These are phyloP conservation scores for Haematococcus lacustris DNA, from an alignment of 139 green algal genomes.

Conservation along the genomic window DNA sequence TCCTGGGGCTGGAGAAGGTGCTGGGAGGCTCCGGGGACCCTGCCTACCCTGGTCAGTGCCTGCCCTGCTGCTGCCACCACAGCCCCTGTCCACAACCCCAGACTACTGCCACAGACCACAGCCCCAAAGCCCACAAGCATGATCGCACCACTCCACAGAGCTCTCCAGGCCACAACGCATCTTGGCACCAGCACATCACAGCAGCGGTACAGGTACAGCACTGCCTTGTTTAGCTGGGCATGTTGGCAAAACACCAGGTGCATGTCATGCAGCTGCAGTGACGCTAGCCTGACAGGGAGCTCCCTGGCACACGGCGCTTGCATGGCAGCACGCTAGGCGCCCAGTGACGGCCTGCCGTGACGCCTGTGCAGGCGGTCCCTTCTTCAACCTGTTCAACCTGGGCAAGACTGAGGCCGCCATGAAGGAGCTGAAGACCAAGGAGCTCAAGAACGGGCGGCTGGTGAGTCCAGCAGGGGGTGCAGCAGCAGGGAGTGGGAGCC, in stretches of 20 bases:
- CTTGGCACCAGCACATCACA: no score
- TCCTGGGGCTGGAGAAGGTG: constrained; percentile 86
- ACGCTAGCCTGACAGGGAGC: background rate
- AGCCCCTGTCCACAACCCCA: no score
- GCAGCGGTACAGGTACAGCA: no score
- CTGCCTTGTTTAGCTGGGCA: no score
- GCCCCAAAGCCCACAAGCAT: no score
- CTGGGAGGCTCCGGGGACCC: constrained; percentile 82
- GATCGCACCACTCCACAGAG: no score
- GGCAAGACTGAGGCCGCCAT: constrained; percentile 69
- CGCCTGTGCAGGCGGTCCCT: constrained; percentile 70
- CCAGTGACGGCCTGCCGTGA: no score
- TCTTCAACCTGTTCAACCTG: constrained; percentile 94
- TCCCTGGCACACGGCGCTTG: background rate
- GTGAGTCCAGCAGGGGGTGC: background rate
- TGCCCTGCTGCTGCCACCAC: no score
- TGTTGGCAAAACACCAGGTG: no score
- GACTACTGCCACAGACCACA: no score
- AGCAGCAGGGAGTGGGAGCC: background rate
- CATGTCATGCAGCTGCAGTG: no score
- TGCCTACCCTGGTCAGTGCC: constrained; percentile 75
- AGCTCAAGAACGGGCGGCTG: constrained; percentile 93
- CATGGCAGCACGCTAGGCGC: background rate
- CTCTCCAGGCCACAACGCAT: no score
- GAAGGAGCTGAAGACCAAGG: constrained; percentile 85